Evolutionary conservation across 1,139 yeast genomes (phyloP).

Genomic region (Entelexis paramagnoliae): DNA sequence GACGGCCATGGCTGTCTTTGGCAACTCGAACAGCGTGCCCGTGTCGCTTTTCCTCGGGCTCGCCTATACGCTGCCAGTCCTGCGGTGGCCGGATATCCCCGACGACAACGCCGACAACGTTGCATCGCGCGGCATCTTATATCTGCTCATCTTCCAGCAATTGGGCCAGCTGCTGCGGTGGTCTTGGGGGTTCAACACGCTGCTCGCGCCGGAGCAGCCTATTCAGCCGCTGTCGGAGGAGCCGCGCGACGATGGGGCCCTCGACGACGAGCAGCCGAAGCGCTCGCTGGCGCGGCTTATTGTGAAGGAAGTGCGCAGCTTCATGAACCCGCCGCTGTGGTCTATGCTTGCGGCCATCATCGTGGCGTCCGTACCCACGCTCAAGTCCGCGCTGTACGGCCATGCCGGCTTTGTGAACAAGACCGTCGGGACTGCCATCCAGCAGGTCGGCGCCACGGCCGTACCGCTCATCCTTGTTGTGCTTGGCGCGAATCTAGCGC

Average conservation of each 20-base stretch:
- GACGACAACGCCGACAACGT: constrained; percentile 59
- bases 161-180: constrained; percentile 74
- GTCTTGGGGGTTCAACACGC: constrained; percentile 85
- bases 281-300: constrained; percentile 1
- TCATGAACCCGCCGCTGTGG: constrained; percentile 93
- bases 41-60: constrained; percentile 65
- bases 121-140: constrained; percentile 70
- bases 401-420: constrained; percentile 56
- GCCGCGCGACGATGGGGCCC: background rate
- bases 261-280: background rate
- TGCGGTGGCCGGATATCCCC: constrained; percentile 62
- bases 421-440: constrained; percentile 66
- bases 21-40: constrained; percentile 53
- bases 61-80: constrained; percentile 61
- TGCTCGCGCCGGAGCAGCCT: constrained; percentile 37
- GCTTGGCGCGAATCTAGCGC: constrained; percentile 45
- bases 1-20: constrained; percentile 83
- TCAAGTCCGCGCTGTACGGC: constrained; percentile 58
- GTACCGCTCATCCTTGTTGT: constrained; percentile 66
- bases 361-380: constrained; percentile 68
- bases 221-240: constrained; percentile 1
- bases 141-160: constrained; percentile 70
- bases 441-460: constrained; percentile 76
- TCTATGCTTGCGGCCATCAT: constrained; percentile 76
- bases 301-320: constrained; percentile 31